Conservation (phyloP, 306 rosid genomes). For the Amphicarpaea edgeworthii region DNA sequence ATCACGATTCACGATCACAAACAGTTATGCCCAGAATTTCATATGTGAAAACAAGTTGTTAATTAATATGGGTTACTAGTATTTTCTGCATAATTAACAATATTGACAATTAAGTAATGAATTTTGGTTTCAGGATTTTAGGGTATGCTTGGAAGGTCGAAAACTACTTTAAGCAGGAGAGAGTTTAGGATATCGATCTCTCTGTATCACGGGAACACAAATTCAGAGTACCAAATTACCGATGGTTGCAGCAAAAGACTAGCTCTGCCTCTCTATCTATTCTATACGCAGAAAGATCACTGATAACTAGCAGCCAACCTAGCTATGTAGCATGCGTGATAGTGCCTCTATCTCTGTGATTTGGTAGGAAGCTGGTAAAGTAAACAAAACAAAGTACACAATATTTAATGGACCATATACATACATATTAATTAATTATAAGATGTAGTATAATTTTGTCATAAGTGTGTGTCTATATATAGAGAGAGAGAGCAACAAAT, state of each 20-base stretch:
- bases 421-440: too few species aligned
- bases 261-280: conserved; percentile 23
- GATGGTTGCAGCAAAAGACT: conserved; percentile 12
- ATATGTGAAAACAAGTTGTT: too few species aligned
- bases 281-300: conserved; percentile 38
- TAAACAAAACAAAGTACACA: conserved; percentile 13
- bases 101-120: too few species aligned
- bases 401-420: conserved; percentile 17
- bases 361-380: conserved; percentile 16
- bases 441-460: neutral
- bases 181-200: neutral
- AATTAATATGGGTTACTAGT: too few species aligned
- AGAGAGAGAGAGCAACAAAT: too few species aligned
- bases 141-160: too few species aligned
- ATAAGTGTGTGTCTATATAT: neutral
- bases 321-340: conserved; percentile 49
- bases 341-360: conserved; percentile 48
- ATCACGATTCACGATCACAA: too few species aligned
- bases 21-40: too few species aligned
- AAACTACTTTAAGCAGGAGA: neutral
- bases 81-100: too few species aligned
- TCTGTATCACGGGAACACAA: conserved; percentile 37
- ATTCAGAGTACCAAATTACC: conserved; percentile 25
- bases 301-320: conserved; percentile 51
- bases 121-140: too few species aligned